Evolutionary conservation across 352 stramenopile genomes (phyloP).

Genomic region (Phytophthora crassamura): DNA sequence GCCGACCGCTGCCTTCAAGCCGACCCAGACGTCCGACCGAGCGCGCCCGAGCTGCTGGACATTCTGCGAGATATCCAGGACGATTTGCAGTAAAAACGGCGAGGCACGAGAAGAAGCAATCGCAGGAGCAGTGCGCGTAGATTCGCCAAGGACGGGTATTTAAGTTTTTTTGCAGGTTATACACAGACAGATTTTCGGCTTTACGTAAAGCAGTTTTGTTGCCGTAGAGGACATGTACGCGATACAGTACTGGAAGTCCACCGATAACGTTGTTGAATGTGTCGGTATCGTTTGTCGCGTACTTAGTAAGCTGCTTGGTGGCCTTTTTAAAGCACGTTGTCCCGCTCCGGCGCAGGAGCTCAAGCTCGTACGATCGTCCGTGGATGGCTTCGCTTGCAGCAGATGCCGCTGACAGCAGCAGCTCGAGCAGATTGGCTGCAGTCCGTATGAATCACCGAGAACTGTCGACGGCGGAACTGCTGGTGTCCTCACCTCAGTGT

Average conservation of each 20-base stretch:
- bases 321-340: slow-evolving; percentile 21
- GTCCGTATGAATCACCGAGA: slow-evolving; percentile 1
- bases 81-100: slow-evolving; percentile 40
- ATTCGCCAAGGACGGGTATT: slow-evolving; percentile 35
- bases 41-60: slow-evolving; percentile 47
- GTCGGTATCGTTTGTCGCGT: no score
- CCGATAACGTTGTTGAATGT: neutral
- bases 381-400: slow-evolving; percentile 16
- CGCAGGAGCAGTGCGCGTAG: slow-evolving; percentile 12
- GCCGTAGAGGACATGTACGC: no score
- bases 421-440: neutral
- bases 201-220: no score
- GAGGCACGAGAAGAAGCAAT: slow-evolving; percentile 18
- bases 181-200: slow-evolving; percentile 28
- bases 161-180: slow-evolving; percentile 38
- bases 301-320: neutral
- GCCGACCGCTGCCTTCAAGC: slow-evolving; percentile 72
- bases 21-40: slow-evolving; percentile 68
- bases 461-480: neutral
- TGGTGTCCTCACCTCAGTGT: neutral
- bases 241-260: no score
- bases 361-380: slow-evolving; percentile 12
- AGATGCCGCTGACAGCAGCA: neutral
- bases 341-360: neutral
- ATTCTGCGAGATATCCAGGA: slow-evolving; percentile 41